Evolutionary conservation across 305 asterid genomes (phyloP), one percentile per base, ranked within the genome.

Genomic region (Fraxinus baroniana): DNA sequence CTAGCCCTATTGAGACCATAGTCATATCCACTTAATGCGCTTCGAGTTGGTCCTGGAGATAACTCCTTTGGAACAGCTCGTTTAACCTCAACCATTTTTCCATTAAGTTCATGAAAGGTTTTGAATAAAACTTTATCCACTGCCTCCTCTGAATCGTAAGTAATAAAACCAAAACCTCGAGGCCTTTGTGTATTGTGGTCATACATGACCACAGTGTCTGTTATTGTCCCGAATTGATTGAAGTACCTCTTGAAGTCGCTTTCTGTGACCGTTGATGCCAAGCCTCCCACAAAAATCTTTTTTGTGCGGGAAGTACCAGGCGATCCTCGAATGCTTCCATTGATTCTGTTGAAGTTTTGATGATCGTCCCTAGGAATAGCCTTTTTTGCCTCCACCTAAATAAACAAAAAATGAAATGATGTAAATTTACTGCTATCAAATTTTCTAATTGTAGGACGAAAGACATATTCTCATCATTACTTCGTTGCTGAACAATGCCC

Each of bases 121-220:
- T 92, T 92, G 80, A 78, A 84, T 36, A 94, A 83, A 74, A 92
- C 97, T 86, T 85, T 90, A 68, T 93, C 97, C 77, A 93, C 98
- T 35, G 97, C 94, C 76, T 93, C 97, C 90, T 90, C 98, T 26
- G 92, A 90, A 81, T 94, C 95, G 15, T 87, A 94, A 5, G 97
- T 94, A 83, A 94, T 91, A 74, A 94, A 94, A 33, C 98, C 98
- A 81, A 94, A 93, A 83, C 98, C 98, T 85, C 97, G 89, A 24
- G 97, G 97, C 88, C 98, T 90, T 79, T 92, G 95, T 7, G 98
- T 94, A 81, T 92, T 92, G 84, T 91, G 98, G 84, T 94, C 97
- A 83, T 92, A 94, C 97, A 93, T 93, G 81, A 94, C 97, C 41
- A 94, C 97, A 28, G 90, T 96, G 78, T 94, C 98, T 0, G 94